Base-by-base conservation (phyloP, 768 basidiomycete species). In the Hericium erinaceus region DNA sequence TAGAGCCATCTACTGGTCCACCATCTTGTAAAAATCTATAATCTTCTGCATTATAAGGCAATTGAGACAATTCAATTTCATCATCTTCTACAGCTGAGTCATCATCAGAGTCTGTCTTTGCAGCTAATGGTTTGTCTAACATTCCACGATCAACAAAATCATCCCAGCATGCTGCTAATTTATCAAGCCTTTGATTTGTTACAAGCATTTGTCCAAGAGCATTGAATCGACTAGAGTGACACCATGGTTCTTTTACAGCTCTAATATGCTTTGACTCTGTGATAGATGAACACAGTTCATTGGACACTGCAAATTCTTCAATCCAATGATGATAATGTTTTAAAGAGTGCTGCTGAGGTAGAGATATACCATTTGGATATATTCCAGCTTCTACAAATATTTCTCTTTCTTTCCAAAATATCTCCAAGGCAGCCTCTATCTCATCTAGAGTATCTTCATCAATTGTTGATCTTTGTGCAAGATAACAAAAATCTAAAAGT, bases 221-320 rank as follows among this genome's bases (percentile, higher is more conserved):
- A 11, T 60, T 51, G 41, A 40, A 65, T 2, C 56, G 56, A 37
- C 48, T 65, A 3, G 65, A 65, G 0, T 60, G 53, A 1, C 60
- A 48, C 65, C 65, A 66, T 0, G 64, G 65, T 24, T 64, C 60
- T 50, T 66, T 66, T 1, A 66, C 52, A 5, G 64, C 62, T 16
- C 56, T 59, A 37, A 65, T 65, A 41, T 65, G 64, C 24, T 64
- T 64, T 4, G 62, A 57, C 46, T 66, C 64, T 0, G 58, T 65
- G 11, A 66, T 66, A 0, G 64, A 66, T 0, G 63, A 64, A 37
- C 64, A 66, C 3, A 66, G 39, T 16, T 62, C 64, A 54, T 65
- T 62, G 2, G 61, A 64, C 2, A 62, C 57, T 0, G 60, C 65
- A 51, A 61, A 66, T 5, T 56, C 18, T 15, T 12, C 50, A 28